Conservation (phyloP, 805 yeast genomes). For the Yarrowia osloensis region DNA sequence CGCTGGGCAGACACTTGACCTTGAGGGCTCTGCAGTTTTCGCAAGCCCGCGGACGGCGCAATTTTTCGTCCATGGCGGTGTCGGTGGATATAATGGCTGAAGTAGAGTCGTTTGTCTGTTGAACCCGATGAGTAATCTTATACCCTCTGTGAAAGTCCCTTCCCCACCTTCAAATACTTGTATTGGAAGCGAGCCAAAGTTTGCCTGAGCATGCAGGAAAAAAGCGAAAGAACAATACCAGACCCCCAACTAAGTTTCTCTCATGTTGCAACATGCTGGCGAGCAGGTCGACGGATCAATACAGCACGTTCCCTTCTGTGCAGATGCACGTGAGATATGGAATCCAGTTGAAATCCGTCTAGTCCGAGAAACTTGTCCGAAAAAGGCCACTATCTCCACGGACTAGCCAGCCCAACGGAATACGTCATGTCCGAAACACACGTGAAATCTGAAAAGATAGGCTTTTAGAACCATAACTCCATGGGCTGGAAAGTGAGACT, state of each 20-base stretch:
- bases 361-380: neutral
- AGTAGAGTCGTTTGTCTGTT: neutral
- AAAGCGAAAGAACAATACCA: conserved; percentile 11
- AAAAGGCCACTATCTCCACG: neutral
- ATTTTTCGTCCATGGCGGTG: conserved; percentile 25
- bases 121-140: conserved; percentile 25
- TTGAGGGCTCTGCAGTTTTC: conserved; percentile 71
- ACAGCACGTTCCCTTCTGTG: too few relatives aligned
- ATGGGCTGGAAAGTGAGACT: neutral
- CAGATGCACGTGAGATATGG: too few relatives aligned
- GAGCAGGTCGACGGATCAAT: too few relatives aligned
- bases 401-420: neutral
- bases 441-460: conserved; percentile 10
- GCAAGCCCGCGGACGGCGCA: conserved; percentile 40
- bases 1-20: conserved; percentile 79
- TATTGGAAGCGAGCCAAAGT: conserved; percentile 20
- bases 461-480: neutral
- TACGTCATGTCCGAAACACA: neutral
- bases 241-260: neutral
- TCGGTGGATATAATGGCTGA: neutral
- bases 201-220: conserved; percentile 7
- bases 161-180: conserved; percentile 14
- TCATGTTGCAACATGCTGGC: neutral
- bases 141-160: neutral
- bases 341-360: too few relatives aligned